These are phyloP conservation scores for Pythium pyrilobum DNA, from an alignment of 352 stramenopile species.

Conservation along the genomic window DNA sequence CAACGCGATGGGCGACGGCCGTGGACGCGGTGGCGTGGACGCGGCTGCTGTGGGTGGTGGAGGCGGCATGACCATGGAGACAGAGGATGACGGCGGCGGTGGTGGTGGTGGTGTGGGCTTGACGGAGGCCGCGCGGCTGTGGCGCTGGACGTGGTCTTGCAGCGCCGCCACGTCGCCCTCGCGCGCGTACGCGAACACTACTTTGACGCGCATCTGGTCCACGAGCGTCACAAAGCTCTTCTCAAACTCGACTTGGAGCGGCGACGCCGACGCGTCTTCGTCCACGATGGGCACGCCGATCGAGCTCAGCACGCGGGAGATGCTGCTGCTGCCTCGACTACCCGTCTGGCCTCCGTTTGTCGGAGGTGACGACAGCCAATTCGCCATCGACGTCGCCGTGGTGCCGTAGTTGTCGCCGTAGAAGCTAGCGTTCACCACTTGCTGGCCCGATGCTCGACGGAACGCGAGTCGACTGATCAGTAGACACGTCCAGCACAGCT, in stretches of 20 bases:
- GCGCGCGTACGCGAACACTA: conserved; percentile 27
- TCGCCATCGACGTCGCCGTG: neutral
- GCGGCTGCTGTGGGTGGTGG: too few species aligned
- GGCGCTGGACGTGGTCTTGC: conserved; percentile 23
- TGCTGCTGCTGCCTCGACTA: neutral
- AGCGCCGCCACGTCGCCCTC: conserved; percentile 23
- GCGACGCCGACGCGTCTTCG: conserved; percentile 25
- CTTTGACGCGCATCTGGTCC: conserved; percentile 29
- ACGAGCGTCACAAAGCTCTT: conserved; percentile 53
- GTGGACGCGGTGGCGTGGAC: too few species aligned
- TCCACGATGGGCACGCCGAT: conserved; percentile 1
- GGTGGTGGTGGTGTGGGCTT: neutral
- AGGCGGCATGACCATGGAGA: too few species aligned
- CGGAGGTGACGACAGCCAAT: neutral
- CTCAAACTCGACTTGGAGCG: conserved; percentile 69
- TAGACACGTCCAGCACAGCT: conserved; percentile 49
- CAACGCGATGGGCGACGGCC: too few species aligned
- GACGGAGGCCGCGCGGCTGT: neutral
- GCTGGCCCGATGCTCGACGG: conserved; percentile 19
- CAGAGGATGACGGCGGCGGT: neutral
- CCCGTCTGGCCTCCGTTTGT: too few species aligned
- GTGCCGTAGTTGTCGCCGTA: neutral
- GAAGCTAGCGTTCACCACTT: too few species aligned
- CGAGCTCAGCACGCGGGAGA: neutral
- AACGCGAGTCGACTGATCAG: conserved; percentile 60